Percentiles rank a stretch among this genome's conserved stretches.
These are phyloP conservation scores for Pseudohyphozyma bogoriensis DNA, from an alignment of 768 basidiomycete genomes.

Conservation along the genomic window DNA sequence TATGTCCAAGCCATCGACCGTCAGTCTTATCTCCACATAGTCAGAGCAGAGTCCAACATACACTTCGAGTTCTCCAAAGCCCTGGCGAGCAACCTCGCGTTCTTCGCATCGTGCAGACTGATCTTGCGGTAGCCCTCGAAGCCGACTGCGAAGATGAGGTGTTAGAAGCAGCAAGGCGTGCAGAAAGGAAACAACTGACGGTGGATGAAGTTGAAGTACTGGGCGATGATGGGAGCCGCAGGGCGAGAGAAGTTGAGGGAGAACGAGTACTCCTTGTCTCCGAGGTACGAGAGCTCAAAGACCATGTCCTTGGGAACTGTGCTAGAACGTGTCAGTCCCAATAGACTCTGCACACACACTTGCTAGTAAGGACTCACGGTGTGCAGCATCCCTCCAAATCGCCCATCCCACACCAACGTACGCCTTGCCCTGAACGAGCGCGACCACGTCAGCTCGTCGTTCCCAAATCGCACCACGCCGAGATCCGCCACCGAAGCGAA, in stretches of 20 bases:
- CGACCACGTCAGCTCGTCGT: neutral
- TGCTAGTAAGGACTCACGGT: slow-evolving; percentile 5
- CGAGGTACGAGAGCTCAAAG: slow-evolving; percentile 43
- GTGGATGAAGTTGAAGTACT: slow-evolving; percentile 27
- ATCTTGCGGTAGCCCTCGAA: slow-evolving; percentile 44
- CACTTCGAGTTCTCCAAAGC: slow-evolving; percentile 53
- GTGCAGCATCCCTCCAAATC: slow-evolving; percentile 51
- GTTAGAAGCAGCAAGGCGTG: neutral
- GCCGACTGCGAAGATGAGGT: too few relatives aligned
- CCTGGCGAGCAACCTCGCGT: slow-evolving; percentile 56
- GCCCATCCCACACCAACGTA: slow-evolving; percentile 50
- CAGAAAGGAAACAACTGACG: too few relatives aligned
- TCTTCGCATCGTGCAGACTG: slow-evolving; percentile 47
- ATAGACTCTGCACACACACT: too few relatives aligned
- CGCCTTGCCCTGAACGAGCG: slow-evolving; percentile 5
- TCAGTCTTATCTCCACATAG: neutral
- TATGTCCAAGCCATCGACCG: neutral
- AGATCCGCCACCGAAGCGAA: slow-evolving; percentile 43
- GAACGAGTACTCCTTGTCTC: slow-evolving; percentile 52
- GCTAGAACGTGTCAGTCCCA: too few relatives aligned
- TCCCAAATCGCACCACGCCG: neutral
- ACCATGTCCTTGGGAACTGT: slow-evolving; percentile 57
- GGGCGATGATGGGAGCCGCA: slow-evolving; percentile 27
- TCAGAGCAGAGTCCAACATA: neutral
- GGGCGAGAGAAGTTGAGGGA: slow-evolving; percentile 39